These are phyloP conservation scores for Tetrahymena malaccensis DNA, from an alignment of 73 alveolate species.

Conservation along the genomic window DNA sequence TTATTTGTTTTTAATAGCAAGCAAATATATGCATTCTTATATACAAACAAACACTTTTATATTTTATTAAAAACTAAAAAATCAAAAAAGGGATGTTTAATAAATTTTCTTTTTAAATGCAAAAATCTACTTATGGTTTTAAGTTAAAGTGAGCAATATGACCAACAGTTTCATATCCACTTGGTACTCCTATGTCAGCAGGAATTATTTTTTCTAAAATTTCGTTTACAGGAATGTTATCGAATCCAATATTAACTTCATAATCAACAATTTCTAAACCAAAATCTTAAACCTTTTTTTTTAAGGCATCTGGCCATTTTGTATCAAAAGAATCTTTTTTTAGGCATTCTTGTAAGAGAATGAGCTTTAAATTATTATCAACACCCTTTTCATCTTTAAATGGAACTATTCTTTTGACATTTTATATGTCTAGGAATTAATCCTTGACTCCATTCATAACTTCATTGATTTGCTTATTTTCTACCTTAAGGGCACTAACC, in stretches of 20 bases:
- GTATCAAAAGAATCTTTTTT: not conserved
- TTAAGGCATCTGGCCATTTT: not conserved
- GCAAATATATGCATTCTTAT: too few species aligned
- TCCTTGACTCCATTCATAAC: not conserved
- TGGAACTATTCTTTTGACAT: not conserved
- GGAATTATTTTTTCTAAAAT: not conserved
- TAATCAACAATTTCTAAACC: not conserved
- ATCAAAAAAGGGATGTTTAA: not conserved
- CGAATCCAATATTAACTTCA: not conserved
- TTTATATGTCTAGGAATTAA: not conserved
- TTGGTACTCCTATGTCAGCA: conserved; percentile 63
- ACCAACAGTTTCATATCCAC: conserved; percentile 95
- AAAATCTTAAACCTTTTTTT: not conserved
- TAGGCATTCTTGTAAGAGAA: not conserved
- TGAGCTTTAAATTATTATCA: not conserved
- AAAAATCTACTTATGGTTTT: conserved; percentile 32
- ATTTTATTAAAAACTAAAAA: not conserved
- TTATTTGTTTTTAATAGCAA: not conserved
- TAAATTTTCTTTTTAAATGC: not conserved
- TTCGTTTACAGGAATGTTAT: not conserved
- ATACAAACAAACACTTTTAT: not conserved
- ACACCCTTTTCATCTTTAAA: not conserved
- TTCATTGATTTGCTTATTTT: not conserved
- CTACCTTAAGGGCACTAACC: not conserved
- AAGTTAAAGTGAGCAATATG: conserved; percentile 97